Percentiles rank a stretch among this genome's conserved stretches.
Conservation (phyloP, 1,284 basidiomycete species). For the Entoloma clypeatum region DNA sequence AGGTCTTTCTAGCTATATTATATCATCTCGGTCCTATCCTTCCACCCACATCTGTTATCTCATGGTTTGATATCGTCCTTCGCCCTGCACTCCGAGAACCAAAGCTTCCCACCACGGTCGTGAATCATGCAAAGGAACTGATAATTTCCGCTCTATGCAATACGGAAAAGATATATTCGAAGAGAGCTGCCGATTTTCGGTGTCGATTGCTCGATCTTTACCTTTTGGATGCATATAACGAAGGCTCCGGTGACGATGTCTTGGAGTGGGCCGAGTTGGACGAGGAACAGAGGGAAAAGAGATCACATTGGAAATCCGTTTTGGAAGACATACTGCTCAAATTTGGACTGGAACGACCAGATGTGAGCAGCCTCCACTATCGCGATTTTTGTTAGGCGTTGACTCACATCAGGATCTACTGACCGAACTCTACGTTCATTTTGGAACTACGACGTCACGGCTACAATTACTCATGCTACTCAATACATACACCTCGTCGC, state of each 20-base stretch:
- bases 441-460: conserved; percentile 52
- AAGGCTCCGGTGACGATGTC: conserved; percentile 65
- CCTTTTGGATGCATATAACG: conserved; percentile 69
- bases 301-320: conserved; percentile 68
- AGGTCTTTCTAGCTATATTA: conserved; percentile 63
- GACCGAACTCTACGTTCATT: conserved; percentile 59
- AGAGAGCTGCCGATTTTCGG: conserved; percentile 60
- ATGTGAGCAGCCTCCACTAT: conserved; percentile 41
- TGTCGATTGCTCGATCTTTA: conserved; percentile 68
- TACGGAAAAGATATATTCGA: conserved; percentile 39
- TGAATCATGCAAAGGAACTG: conserved; percentile 68
- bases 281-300: conserved; percentile 53
- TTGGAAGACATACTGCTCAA: conserved; percentile 68
- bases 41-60: conserved; percentile 60
- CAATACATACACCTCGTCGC: conserved; percentile 54
- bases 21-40: conserved; percentile 59
- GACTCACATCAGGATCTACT: conserved; percentile 53
- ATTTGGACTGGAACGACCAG: conserved; percentile 56
- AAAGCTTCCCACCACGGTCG: conserved; percentile 51
- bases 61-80: conserved; percentile 76
- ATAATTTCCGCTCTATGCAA: conserved; percentile 58
- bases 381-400: conserved; percentile 5
- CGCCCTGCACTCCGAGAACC: conserved; percentile 73
- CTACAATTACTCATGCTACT: conserved; percentile 67
- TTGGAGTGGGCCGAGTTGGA: conserved; percentile 69